A percentile compares a stretch with the other conserved stretches of the same genome.
These are phyloP conservation scores for Camelina hispida DNA, from an alignment of 345 rosid genomes.

Conservation along the genomic window DNA sequence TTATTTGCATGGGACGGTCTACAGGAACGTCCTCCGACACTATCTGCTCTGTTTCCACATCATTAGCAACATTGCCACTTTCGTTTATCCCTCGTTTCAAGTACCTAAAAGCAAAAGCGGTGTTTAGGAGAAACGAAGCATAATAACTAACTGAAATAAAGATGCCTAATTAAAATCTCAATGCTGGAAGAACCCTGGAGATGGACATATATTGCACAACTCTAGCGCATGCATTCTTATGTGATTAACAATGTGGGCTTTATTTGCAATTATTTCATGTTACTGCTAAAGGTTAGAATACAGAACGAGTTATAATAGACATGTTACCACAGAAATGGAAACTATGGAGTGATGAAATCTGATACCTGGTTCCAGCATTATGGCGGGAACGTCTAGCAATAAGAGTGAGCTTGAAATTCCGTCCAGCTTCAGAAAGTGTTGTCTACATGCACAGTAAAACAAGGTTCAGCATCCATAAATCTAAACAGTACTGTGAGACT, in stretches of 20 bases:
- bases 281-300: conserved; percentile 11
- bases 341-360: conserved; percentile 14
- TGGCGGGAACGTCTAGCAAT: conserved; percentile 99
- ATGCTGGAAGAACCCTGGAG: conserved; percentile 1
- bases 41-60: conserved; percentile 99
- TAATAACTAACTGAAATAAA: background rate
- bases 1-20: conserved; percentile 75
- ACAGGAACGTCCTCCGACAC: conserved; percentile 78
- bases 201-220: conserved; percentile 13
- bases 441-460: conserved; percentile 56
- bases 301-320: background rate
- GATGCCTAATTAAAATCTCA: conserved; percentile 5
- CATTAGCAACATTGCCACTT: conserved; percentile 95
- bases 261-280: background rate
- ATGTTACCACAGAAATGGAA: conserved; percentile 8
- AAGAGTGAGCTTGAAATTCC: conserved; percentile 77
- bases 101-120: conserved; percentile 59
- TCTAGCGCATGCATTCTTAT: background rate
- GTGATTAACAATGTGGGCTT: background rate
- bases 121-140: background rate
- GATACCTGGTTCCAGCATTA: conserved; percentile 97
- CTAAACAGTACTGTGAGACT: conserved; percentile 12
- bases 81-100: conserved; percentile 97
- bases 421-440: conserved; percentile 73
- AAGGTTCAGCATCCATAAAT: conserved; percentile 31